These are phyloP conservation scores for Domatiomyces globalis DNA, from an alignment of 2,329 filamentous ascomycete genomes.

Conservation along the genomic window DNA sequence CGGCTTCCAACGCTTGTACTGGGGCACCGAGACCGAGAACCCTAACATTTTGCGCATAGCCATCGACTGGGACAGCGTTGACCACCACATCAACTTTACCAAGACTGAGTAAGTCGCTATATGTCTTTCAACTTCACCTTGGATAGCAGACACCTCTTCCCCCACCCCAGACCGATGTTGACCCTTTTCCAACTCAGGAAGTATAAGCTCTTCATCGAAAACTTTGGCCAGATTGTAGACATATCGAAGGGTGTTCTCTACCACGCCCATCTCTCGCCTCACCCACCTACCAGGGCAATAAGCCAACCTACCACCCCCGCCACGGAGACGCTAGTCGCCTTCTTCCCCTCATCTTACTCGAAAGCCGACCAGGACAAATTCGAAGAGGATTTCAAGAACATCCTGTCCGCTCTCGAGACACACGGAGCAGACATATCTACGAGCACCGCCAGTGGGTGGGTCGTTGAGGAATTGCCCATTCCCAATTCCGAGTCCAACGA, in stretches of 20 bases:
- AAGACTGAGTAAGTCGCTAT: constrained; percentile 9
- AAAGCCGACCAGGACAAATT: constrained; percentile 13
- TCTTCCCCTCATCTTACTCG: constrained; percentile 15
- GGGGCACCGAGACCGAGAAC: constrained; percentile 18
- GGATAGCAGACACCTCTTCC: too few relatives aligned
- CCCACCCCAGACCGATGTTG: not conserved
- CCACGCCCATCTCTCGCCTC: constrained; percentile 17
- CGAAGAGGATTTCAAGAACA: constrained; percentile 9
- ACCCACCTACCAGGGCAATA: constrained; percentile 15
- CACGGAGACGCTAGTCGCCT: constrained; percentile 17
- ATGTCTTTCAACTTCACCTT: not conserved
- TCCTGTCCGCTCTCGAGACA: constrained; percentile 7
- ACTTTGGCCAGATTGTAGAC: not conserved
- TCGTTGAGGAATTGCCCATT: constrained; percentile 20
- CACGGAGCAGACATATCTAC: constrained; percentile 12
- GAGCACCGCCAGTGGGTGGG: constrained; percentile 16
- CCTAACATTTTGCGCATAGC: constrained; percentile 14
- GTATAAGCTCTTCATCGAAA: too few relatives aligned
- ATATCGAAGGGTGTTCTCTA: constrained; percentile 4
- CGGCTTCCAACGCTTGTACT: constrained; percentile 15
- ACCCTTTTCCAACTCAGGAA: too few relatives aligned
- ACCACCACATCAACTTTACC: constrained; percentile 19
- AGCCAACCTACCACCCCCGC: constrained; percentile 8
- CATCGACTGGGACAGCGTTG: constrained; percentile 20
- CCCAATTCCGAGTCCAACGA: constrained; percentile 16